Base-by-base conservation (phyloP, 345 rosid species). In the Lumnitzera littorea region DNA sequence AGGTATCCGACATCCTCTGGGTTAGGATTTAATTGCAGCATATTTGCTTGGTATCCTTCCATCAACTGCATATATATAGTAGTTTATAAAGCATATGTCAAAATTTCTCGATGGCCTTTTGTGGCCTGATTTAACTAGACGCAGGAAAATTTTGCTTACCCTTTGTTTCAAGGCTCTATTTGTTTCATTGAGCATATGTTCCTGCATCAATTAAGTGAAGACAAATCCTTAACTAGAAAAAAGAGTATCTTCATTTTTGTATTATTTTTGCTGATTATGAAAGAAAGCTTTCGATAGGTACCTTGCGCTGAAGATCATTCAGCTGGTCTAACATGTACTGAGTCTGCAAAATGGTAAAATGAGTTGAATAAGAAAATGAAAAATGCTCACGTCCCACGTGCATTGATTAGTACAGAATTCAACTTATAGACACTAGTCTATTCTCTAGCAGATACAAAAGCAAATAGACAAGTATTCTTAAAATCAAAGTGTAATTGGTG, bases 261-360 rank as follows among this genome's bases (percentile, higher is more conserved):
- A 20, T 20, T 20, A 20, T 20, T 2, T 27, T 27, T 27, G 31
- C 4, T 27, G 31, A 27, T 2, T n/a, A 41, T 59, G 57, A 10
- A 36, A 24, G 50, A 14, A 54, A 24, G 25, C 41, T 27, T 62
- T 15, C 1, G 41, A 10, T 50, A 55, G 56, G 4, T 72, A 89
- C 98, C 96, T 77, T 87, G 20, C 82, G 80, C 66, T 92, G 98
- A 46, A 92, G 88, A 71, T 92, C 97, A 57, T 76, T 77, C 68
- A 89, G 97, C 72, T 88, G 96, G 76, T 92, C 98, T 60, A 89
- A 81, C 97, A 92, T 87, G 78, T 67, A 80, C 55, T 89, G 97
- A 48, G 96, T 87, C 98, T 92, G 83, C 59, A 62, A 43, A 62
- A 69, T 3, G 12, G 57, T 23, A 11, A 47, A 2, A 52, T 16